phyloP scores from a whole-genome alignment of 2,329 filamentous ascomycete species.

The Bertia moriformis region DNA sequence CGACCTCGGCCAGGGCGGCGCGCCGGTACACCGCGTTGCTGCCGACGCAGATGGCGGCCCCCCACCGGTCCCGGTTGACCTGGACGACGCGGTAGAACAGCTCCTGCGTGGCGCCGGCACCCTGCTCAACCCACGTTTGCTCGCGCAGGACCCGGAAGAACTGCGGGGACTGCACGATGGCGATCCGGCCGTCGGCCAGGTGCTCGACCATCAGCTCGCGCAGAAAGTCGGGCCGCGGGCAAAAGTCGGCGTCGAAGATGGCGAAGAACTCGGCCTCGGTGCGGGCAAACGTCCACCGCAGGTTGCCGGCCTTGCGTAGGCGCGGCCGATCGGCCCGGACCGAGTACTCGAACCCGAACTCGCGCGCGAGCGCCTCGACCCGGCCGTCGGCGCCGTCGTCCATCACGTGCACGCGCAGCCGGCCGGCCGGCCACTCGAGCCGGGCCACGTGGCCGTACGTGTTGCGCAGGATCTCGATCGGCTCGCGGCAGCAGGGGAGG shows the following conservation, averaged over 20 bases:
- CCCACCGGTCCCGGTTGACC: slow-evolving; percentile 22
- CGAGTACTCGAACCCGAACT: slow-evolving; percentile 21
- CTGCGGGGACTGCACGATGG: slow-evolving; percentile 24
- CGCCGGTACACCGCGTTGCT: slow-evolving; percentile 24
- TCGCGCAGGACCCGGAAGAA: slow-evolving; percentile 21
- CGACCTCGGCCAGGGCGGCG: slow-evolving; percentile 20
- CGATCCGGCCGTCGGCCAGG: slow-evolving; percentile 18
- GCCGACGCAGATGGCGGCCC: slow-evolving; percentile 23
- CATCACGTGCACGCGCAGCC: slow-evolving; percentile 21
- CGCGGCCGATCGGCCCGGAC: slow-evolving; percentile 23
- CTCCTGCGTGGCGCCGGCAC: slow-evolving; percentile 23
- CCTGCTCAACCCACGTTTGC: slow-evolving; percentile 27
- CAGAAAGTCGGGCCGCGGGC: slow-evolving; percentile 22
- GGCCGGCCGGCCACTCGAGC: slow-evolving; percentile 19
- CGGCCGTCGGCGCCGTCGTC: slow-evolving; percentile 19
- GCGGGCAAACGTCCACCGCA: slow-evolving; percentile 22
- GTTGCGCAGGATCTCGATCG: slow-evolving; percentile 21
- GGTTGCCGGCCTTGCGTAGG: slow-evolving; percentile 24
- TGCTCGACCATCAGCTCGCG: slow-evolving; percentile 21
- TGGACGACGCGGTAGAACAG: slow-evolving; percentile 26
- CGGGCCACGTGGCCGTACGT: slow-evolving; percentile 16
- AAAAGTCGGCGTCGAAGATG: slow-evolving; percentile 27
- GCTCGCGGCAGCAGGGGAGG: slow-evolving; percentile 24
- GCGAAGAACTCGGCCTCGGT: slow-evolving; percentile 23
- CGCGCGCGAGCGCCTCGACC: slow-evolving; percentile 13